Base-by-base conservation (phyloP, 2,329 filamentous ascomycete species). In the Monilinia vaccinii-corymbosi region DNA sequence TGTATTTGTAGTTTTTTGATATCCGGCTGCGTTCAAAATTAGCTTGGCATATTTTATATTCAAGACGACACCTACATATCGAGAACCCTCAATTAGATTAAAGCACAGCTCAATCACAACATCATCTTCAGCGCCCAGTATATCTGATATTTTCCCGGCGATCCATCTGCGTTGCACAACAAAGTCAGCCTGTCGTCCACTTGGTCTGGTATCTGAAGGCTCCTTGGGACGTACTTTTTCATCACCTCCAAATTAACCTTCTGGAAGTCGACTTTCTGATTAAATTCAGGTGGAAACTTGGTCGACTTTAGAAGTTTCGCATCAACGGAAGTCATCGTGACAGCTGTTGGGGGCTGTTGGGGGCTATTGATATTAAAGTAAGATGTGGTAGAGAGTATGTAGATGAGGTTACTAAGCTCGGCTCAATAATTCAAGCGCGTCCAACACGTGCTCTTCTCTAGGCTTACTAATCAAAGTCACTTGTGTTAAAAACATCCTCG, bases 191-290 rank as follows among this genome's bases (percentile, higher is more conserved):
- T 57, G 51, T 28, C 48, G 7, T 44, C n/a, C 36, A 56, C 16
- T 18, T 52, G 61, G 34, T 49, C 48, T 57, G 64, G 49, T 40
- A 44, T 31, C 18, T 44, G 18, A 8, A 69, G 57, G 63, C 60
- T 42, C 8, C n/a, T 56, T 53, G 56, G 42, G 62, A 76, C 86
- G 71, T 72, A 95, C 89, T 94, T 96, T 81, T 97, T 97, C 85
- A 99, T 96, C 60, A 99, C 89, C 74, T 96, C 91, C 55, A 96
- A 80, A 72, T 99, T 97, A 74, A 99, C 91, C 78, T 97, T 97
- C 68, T 86, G 84, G 84, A 95, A 96, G 78, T 99, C 92, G 65
- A 99, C 94, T 78, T 97, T 97, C 73, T 89, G 86, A 72, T 83
- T 93, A 77, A 97, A 99, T 71, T 97, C 91, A 9, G 87, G 81